Conservation (phyloP, 208 protist species). For the Wallacemonas rigidus region DNA sequence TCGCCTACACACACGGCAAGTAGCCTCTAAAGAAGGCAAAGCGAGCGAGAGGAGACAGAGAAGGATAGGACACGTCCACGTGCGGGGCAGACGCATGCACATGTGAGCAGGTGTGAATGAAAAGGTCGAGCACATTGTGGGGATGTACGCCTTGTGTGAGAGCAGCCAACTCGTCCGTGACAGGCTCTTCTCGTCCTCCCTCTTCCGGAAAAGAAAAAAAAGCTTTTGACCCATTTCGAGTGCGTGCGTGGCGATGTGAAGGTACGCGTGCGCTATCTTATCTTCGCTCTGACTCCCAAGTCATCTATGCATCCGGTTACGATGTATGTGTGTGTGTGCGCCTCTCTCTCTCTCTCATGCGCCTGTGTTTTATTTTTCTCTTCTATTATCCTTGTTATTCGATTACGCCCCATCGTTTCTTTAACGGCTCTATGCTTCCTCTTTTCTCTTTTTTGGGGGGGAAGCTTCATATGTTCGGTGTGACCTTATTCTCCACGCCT, state of each 20-base stretch:
- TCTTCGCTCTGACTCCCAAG: too few species aligned
- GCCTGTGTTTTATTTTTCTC: neutral
- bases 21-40: conserved; percentile 4
- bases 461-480: neutral
- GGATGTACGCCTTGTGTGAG: neutral
- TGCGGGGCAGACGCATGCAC: too few species aligned
- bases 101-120: too few species aligned
- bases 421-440: conserved; percentile 13
- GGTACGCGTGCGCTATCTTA: too few species aligned
- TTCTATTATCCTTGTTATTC: neutral
- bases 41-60: neutral
- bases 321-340: neutral
- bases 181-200: neutral
- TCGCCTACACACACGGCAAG: conserved; percentile 40
- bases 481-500: neutral
- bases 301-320: too few species aligned
- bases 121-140: neutral
- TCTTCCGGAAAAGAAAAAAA: neutral
- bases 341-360: neutral
- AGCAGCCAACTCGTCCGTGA: too few species aligned
- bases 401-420: neutral
- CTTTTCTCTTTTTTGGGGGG: neutral
- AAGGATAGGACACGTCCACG: neutral
- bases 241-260: too few species aligned
- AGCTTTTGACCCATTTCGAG: neutral